Conservation (phyloP, 2,329 filamentous ascomycete species). For the Lasiodiplodia citricola region DNA sequence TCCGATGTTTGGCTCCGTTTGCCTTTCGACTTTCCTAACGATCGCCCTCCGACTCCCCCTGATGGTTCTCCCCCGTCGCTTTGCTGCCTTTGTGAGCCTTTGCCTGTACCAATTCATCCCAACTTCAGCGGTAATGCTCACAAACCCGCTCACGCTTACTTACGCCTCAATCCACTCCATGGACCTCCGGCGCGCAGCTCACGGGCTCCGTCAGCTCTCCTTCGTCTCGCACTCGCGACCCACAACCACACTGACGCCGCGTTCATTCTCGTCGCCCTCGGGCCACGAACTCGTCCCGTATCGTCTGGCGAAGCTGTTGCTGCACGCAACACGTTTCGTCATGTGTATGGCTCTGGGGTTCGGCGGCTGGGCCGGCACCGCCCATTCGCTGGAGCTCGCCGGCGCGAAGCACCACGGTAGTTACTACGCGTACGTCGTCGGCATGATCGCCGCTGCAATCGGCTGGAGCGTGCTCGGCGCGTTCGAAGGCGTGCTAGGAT, state of each 20-base stretch:
- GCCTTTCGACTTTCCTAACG: constrained; percentile 81
- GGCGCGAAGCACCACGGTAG: constrained; percentile 68
- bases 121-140: constrained; percentile 81
- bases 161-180: constrained; percentile 94
- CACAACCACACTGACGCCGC: constrained; percentile 66
- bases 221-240: constrained; percentile 76
- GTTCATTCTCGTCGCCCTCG: constrained; percentile 45
- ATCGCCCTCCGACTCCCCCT: constrained; percentile 84
- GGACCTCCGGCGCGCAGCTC: constrained; percentile 75
- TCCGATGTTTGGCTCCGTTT: constrained; percentile 90
- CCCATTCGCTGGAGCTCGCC: constrained; percentile 73
- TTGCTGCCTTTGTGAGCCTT: constrained; percentile 72
- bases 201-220: constrained; percentile 79
- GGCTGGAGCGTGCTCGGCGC: constrained; percentile 92
- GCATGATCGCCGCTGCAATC: constrained; percentile 89
- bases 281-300: constrained; percentile 76
- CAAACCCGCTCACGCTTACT: constrained; percentile 89
- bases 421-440: constrained; percentile 92
- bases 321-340: constrained; percentile 88
- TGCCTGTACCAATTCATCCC: constrained; percentile 82
- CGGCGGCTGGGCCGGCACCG: constrained; percentile 94
- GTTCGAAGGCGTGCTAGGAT: constrained; percentile 86
- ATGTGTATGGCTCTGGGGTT: constrained; percentile 91
- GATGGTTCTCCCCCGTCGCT: constrained; percentile 77
- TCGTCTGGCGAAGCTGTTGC: constrained; percentile 84